Evolutionary conservation across 208 protist genomes (phyloP).

Genomic region (Porcisia deanei): DNA sequence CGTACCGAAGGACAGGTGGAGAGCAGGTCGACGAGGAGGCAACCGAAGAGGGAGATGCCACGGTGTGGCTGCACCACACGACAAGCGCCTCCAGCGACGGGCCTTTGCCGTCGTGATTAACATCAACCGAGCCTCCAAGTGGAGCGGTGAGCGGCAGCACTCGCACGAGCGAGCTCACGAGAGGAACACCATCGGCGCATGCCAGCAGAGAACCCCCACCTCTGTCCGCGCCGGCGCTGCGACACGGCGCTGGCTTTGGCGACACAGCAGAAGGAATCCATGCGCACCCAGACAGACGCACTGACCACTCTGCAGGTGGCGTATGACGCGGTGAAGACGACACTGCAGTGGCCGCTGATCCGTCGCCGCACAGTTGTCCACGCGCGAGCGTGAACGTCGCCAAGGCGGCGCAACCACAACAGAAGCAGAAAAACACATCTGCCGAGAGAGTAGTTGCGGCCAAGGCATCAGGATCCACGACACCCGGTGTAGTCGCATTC

Average conservation of each 20-base stretch:
- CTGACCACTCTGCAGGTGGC: conserved; percentile 1
- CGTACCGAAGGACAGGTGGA: neutral
- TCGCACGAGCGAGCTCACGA: conserved; percentile 11
- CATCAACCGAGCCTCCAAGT: neutral
- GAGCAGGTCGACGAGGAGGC: neutral
- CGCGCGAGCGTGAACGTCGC: conserved; percentile 16
- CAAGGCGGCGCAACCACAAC: conserved; percentile 23
- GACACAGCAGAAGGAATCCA: conserved; percentile 6
- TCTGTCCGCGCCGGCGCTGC: neutral
- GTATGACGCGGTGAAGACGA: neutral
- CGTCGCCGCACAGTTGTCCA: neutral
- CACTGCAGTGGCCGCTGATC: neutral
- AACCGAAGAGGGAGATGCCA: neutral
- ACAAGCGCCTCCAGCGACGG: conserved; percentile 5
- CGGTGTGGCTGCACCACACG: conserved; percentile 6
- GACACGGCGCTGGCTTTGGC: neutral
- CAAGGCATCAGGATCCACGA: neutral
- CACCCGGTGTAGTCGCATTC: neutral
- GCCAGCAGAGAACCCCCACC: neutral
- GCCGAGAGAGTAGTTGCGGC: neutral
- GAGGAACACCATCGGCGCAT: neutral
- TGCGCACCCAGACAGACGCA: neutral
- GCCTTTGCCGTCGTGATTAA: neutral
- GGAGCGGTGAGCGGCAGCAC: neutral
- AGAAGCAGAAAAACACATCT: conserved; percentile 24